Base-by-base conservation (phyloP, 768 basidiomycete genomes). In the Hygrophoropsis aurantiaca region DNA sequence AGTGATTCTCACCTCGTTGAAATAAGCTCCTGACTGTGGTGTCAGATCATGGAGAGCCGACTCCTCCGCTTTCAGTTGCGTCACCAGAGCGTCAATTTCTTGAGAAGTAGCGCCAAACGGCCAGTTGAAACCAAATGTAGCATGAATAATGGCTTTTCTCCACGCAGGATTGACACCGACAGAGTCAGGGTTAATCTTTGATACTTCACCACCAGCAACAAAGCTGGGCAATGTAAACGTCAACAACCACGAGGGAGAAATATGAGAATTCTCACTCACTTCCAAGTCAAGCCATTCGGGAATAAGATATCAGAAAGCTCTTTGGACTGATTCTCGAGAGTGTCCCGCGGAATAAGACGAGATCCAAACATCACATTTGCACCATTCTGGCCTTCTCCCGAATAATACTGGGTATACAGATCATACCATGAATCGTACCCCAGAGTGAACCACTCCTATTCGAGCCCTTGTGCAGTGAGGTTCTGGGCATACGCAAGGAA, bases 161-260 rank as follows among this genome's bases (percentile, higher is more conserved):
- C 78, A 81, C 0, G 70, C 72, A 11, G 77, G 78, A 54, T 78
- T 70, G 16, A 78, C 50, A 13, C 73, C 77, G 9, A 62, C 62
- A 2, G 73, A 66, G 35, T 68, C 60, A 0, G 75, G 68, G 16
- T 68, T 10, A 9, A 61, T 41, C 58, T 26, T 59, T 54, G 69
- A 56, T 10, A 74, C 74, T 1, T 63, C 66, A 9, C 77, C 74
- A 4, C 75, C 77, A 7, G 58, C 11, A 51, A 51, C 1, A 68
- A 55, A 9, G 73, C 74, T 1, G 63, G 65, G 10, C 76, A 74
- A 5, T 74, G 27, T 7, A 30, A 30, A 6, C 6, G 6, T 30
- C 7, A 7, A 30, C 6, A 30, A 30, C 27, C 7, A 30, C 27
- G 27, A 30, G 6, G 27, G 6, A 30, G 27, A 13, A 30, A n/a